These are phyloP conservation scores for Cryptosporidium bovis DNA, from an alignment of 169 alveolate species.

Conservation along the genomic window DNA sequence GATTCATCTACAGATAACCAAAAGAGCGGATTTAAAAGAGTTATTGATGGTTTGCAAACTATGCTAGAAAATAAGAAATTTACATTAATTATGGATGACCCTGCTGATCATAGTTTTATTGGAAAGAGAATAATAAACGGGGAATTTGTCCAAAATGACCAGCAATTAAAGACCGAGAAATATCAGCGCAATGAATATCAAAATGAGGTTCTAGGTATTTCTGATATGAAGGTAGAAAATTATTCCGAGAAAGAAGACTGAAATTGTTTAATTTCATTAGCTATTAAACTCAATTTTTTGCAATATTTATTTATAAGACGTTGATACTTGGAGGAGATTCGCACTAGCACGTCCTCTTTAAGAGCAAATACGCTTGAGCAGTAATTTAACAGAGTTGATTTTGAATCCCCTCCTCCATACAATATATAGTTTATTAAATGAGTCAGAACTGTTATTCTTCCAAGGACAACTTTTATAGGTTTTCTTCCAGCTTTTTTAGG, in stretches of 20 bases:
- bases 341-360: neutral
- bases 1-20: constrained; percentile 86
- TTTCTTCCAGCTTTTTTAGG: neutral
- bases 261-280: constrained; percentile 2
- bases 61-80: constrained; percentile 78
- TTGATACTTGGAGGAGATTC: neutral
- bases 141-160: constrained; percentile 81
- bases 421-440: constrained; percentile 11
- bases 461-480: constrained; percentile 15
- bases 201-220: constrained; percentile 93
- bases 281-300: neutral
- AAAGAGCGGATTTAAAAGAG: constrained; percentile 77
- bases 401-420: neutral
- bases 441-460: neutral
- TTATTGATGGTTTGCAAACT: constrained; percentile 79
- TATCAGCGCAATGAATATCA: constrained; percentile 93
- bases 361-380: neutral
- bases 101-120: constrained; percentile 91
- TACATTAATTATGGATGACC: constrained; percentile 91
- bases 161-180: constrained; percentile 79
- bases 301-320: constrained; percentile 1
- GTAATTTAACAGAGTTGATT: neutral
- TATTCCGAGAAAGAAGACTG: constrained; percentile 74
- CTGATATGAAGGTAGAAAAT: constrained; percentile 90
- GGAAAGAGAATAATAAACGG: constrained; percentile 83